These are phyloP conservation scores for Yarrowia keelungensis DNA, from an alignment of 805 yeast genomes.

Conservation along the genomic window DNA sequence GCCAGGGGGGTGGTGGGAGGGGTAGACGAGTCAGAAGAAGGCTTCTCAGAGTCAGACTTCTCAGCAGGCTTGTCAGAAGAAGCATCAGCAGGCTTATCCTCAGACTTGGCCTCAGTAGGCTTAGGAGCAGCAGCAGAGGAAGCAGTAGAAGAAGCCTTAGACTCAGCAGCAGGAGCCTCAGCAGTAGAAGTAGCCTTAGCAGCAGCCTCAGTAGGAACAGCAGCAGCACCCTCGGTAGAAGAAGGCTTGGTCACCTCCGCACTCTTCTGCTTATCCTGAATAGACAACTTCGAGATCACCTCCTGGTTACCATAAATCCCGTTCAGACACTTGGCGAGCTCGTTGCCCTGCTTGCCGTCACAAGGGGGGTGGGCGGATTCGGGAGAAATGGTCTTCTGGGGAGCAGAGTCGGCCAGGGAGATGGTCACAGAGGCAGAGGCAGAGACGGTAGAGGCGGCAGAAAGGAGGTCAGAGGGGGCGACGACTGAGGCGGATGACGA, in stretches of 20 bases:
- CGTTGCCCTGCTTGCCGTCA: slow-evolving; percentile 39
- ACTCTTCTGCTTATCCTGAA: slow-evolving; percentile 14
- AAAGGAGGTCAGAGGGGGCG: slow-evolving; percentile 38
- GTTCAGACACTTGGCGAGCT: slow-evolving; percentile 39
- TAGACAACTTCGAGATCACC: slow-evolving; percentile 11
- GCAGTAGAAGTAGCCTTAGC: slow-evolving; percentile 35
- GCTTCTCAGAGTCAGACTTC: not conserved
- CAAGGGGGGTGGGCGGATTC: slow-evolving; percentile 35
- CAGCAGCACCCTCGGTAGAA: slow-evolving; percentile 40
- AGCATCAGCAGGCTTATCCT: not conserved
- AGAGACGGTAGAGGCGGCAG: slow-evolving; percentile 24
- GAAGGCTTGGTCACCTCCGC: slow-evolving; percentile 1
- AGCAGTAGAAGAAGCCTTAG: slow-evolving; percentile 42
- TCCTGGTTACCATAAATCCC: slow-evolving; percentile 23
- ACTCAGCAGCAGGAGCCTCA: slow-evolving; percentile 41
- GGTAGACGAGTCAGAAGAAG: not conserved
- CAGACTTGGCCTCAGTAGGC: slow-evolving; percentile 12
- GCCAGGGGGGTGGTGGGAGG: slow-evolving; percentile 3
- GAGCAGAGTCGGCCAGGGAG: slow-evolving; percentile 28
- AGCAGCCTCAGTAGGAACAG: slow-evolving; percentile 42
- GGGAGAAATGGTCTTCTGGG: slow-evolving; percentile 40
- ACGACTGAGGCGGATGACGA: slow-evolving; percentile 39
- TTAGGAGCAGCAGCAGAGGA: slow-evolving; percentile 17
- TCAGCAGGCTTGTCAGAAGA: slow-evolving; percentile 43
- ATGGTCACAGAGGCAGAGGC: slow-evolving; percentile 39